Evolutionary conservation across 441 rosid genomes (phyloP), one percentile per base, ranked within the genome.

Genomic region (Mallotus repandus): DNA sequence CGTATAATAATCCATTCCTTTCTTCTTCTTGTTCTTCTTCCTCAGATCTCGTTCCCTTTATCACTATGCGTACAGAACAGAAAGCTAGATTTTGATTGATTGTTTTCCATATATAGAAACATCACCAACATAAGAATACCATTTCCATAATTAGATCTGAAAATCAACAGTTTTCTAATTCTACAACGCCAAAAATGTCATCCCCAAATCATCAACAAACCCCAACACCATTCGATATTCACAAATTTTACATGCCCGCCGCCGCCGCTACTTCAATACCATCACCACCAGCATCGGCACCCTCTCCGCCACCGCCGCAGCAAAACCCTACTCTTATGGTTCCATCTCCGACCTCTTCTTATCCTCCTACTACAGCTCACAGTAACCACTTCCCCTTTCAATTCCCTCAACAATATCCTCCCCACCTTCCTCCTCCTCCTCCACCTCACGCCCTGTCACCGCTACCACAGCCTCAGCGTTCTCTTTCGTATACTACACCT

Each of bases 401-500:
- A 45, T 45, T 45, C 7, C 49, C 49, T 50, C 68, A 75, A 66
- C 54, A 82, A 69, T 67, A 63, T 61, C 6, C 38, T 41, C 72
- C 77, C 43, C 68, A 58, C n/a, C 5, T 52, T 25, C 32, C 65
- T 18, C 22, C 71, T 19, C 66, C 69, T 14, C 68, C 68, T 46
- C 53, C 58, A 29, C 73, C 70, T 45, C 59, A 35, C 55, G 25
- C 76, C 15, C 62, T 64, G 19, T 70, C 49, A 45, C 11, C 12
- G 12, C 11, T 13, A 7, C 2, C 49, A 45, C 82, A 65, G 32
- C 71, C 70, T 0, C 86, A 82, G 55, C 84, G 84, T 59, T 74
- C 88, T 43, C 68, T 83, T 32, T 82, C 90, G 49, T 83, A 58
- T 63, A 87, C 93, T 68, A 73, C 89, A 8, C 88, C 88, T 14